Evolutionary conservation across 192 early-diverging fungal genomes (phyloP).

Genomic region (Podila clonocystis): DNA sequence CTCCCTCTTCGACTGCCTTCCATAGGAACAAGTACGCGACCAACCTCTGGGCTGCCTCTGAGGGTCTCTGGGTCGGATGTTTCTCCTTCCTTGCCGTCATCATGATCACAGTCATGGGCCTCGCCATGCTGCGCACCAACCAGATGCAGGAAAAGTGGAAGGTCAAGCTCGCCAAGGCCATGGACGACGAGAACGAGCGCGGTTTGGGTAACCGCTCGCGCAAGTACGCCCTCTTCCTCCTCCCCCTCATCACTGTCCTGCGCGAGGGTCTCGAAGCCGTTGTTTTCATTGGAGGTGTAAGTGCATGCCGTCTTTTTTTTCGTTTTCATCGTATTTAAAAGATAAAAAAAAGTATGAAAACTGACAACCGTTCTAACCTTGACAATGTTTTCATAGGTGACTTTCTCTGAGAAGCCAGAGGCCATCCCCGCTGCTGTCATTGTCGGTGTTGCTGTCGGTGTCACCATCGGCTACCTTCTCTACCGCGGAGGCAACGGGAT

Average conservation of each 20-base stretch:
- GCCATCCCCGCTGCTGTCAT: slow-evolving; percentile 86
- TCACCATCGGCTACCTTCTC: slow-evolving; percentile 74
- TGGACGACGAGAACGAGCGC: slow-evolving; percentile 49
- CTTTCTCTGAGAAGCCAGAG: slow-evolving; percentile 65
- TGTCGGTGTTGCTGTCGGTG: slow-evolving; percentile 71
- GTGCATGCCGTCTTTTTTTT: slow-evolving; percentile 8
- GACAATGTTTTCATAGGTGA: slow-evolving; percentile 51
- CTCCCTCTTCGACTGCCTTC: neutral
- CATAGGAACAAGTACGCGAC: slow-evolving; percentile 37
- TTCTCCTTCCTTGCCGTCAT: slow-evolving; percentile 81
- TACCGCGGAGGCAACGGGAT: slow-evolving; percentile 77
- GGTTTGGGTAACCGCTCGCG: slow-evolving; percentile 34
- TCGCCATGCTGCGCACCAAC: slow-evolving; percentile 81
- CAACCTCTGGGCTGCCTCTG: slow-evolving; percentile 46
- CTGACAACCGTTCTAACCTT: neutral
- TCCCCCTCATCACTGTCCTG: slow-evolving; percentile 86
- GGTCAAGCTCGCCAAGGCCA: slow-evolving; percentile 61
- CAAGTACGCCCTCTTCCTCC: slow-evolving; percentile 79
- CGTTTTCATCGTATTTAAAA: too few relatives aligned
- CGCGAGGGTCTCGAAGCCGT: slow-evolving; percentile 91
- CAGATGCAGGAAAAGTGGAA: slow-evolving; percentile 85
- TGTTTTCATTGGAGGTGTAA: slow-evolving; percentile 88
- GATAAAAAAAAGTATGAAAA: too few relatives aligned
- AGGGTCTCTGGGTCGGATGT: slow-evolving; percentile 67
- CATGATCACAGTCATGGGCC: slow-evolving; percentile 84